Conservation (phyloP, 306 rosid genomes). For the Fagus crenata region DNA sequence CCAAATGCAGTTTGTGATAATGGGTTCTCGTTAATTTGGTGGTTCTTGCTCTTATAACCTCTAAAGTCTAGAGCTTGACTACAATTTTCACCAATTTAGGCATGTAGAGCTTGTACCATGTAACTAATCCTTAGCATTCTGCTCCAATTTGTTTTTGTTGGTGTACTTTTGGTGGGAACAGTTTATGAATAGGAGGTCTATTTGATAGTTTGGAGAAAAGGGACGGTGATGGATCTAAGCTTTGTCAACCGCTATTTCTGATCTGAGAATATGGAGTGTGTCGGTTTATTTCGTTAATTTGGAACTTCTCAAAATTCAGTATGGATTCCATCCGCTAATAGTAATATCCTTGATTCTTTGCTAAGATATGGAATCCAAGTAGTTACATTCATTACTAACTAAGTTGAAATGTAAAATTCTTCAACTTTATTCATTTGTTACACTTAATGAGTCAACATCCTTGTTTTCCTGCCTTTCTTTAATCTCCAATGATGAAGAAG, state of each 20-base stretch:
- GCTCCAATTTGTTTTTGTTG: slow-evolving; percentile 25
- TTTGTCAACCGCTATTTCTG: slow-evolving; percentile 45
- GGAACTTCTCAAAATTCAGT: slow-evolving; percentile 7
- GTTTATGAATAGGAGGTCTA: slow-evolving; percentile 36
- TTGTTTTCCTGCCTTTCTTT: slow-evolving; percentile 35
- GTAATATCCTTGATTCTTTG: slow-evolving; percentile 29
- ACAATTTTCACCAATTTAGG: slow-evolving; percentile 33
- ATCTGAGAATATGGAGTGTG: slow-evolving; percentile 38
- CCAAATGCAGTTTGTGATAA: slow-evolving; percentile 50
- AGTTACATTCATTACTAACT: slow-evolving; percentile 33
- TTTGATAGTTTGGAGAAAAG: slow-evolving; percentile 12
- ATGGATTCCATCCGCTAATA: slow-evolving; percentile 29
- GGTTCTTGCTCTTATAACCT: slow-evolving; percentile 32
- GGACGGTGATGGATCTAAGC: slow-evolving; percentile 46
- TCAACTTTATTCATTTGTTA: slow-evolving; percentile 37
- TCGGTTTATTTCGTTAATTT: slow-evolving; percentile 33
- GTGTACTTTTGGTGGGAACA: slow-evolving; percentile 25
- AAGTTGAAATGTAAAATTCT: slow-evolving; percentile 57
- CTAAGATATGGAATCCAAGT: slow-evolving; percentile 38
- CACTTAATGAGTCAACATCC: slow-evolving; percentile 35
- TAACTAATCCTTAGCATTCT: slow-evolving; percentile 36
- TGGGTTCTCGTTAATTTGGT: slow-evolving; percentile 61
- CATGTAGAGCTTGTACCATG: slow-evolving; percentile 33
- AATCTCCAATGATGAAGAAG: slow-evolving; percentile 37
- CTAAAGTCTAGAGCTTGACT: slow-evolving; percentile 28